phyloP scores from a whole-genome alignment of 2,329 filamentous ascomycete genomes.

The Monosporascus sp. region DNA sequence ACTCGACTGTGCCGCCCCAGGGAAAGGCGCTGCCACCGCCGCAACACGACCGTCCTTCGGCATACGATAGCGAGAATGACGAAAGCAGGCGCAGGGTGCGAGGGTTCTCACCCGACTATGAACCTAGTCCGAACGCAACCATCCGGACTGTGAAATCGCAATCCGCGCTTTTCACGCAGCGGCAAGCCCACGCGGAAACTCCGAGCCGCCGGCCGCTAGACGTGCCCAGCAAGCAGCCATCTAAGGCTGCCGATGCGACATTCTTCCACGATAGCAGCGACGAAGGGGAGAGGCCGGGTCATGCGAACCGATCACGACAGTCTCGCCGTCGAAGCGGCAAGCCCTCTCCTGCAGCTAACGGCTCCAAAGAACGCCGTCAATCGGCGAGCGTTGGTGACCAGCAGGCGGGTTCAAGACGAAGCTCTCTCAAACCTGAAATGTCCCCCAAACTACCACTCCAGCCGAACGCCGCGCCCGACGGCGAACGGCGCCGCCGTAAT shows the following conservation, averaged over 20 bases:
- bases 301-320: not conserved
- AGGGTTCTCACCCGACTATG: slow-evolving; percentile 72
- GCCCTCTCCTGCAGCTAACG: slow-evolving; percentile 1
- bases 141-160: slow-evolving; percentile 58
- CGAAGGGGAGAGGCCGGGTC: slow-evolving; percentile 28
- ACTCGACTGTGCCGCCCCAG: slow-evolving; percentile 4
- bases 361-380: not conserved
- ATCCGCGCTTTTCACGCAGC: slow-evolving; percentile 25
- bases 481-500: not conserved
- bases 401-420: not conserved
- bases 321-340: slow-evolving; percentile 12
- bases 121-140: slow-evolving; percentile 65
- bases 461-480: not conserved
- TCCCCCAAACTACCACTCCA: not conserved
- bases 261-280: slow-evolving; percentile 51
- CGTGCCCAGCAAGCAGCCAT: slow-evolving; percentile 14
- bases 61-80: slow-evolving; percentile 21
- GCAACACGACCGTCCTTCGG: slow-evolving; percentile 18
- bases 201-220: slow-evolving; percentile 19
- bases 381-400: not conserved
- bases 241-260: slow-evolving; percentile 33
- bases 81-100: slow-evolving; percentile 36
- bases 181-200: slow-evolving; percentile 18
- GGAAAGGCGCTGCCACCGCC: slow-evolving; percentile 13
- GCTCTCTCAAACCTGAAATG: not conserved